phyloP scores from a whole-genome alignment of 2,329 filamentous ascomycete genomes.

The Penicillium freii region DNA sequence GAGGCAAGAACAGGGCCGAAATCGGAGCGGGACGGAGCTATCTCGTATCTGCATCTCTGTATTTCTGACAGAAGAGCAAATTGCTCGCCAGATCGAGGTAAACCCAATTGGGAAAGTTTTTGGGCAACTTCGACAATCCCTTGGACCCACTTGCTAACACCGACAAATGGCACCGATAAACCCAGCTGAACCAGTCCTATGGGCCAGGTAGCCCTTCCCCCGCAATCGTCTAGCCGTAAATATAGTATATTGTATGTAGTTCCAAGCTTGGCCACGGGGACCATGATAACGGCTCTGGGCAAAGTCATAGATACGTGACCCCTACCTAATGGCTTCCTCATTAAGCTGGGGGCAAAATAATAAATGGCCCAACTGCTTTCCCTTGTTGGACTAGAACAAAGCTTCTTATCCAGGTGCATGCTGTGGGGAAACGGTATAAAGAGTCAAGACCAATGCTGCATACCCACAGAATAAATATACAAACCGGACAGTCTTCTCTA shows the following conservation, averaged over 20 bases:
- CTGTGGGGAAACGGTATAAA: slow-evolving; percentile 3
- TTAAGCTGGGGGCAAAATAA: neutral
- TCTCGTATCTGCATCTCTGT: no score
- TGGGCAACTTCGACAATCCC: neutral
- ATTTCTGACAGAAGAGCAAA: neutral
- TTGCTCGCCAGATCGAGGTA: neutral
- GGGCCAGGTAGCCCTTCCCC: neutral
- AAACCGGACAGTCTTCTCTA: neutral
- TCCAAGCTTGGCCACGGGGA: neutral
- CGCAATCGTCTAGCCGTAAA: neutral
- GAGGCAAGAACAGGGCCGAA: neutral
- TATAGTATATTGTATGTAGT: neutral
- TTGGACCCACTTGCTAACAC: neutral
- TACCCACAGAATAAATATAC: neutral
- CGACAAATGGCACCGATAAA: neutral
- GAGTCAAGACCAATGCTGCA: neutral
- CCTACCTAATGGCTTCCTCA: neutral
- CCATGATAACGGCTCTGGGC: neutral
- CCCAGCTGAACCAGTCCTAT: neutral
- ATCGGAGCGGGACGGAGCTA: no score
- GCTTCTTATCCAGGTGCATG: neutral
- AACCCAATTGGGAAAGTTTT: neutral
- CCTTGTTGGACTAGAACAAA: neutral
- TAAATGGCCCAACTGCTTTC: neutral
- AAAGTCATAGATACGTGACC: neutral